These are phyloP conservation scores for Maudiozyma saulgeensis DNA, from an alignment of 805 yeast genomes.

Conservation along the genomic window DNA sequence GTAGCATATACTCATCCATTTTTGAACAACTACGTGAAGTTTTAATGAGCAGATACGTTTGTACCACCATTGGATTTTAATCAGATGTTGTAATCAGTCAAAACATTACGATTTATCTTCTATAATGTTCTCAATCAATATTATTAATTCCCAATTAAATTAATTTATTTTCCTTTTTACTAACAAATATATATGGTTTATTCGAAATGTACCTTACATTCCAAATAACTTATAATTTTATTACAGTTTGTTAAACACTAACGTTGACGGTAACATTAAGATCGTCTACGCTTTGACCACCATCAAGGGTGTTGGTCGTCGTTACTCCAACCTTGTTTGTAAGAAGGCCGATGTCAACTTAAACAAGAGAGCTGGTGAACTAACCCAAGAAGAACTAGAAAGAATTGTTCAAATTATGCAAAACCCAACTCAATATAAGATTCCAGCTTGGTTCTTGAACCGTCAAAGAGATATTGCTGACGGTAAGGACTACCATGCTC, in stretches of 20 bases:
- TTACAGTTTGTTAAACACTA: constrained; percentile 94
- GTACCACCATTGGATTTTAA: too few relatives aligned
- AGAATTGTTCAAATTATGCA: constrained; percentile 99
- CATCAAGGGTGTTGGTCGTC: constrained; percentile 99
- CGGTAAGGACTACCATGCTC: constrained; percentile 98
- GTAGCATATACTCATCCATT: too few relatives aligned
- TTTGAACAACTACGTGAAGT: too few relatives aligned
- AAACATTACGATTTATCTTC: too few relatives aligned
- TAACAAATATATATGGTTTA: background rate
- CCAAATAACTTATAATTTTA: constrained; percentile 1
- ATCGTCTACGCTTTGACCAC: constrained; percentile 99
- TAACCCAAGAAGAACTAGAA: constrained; percentile 99
- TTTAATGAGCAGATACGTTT: too few relatives aligned
- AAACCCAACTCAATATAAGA: constrained; percentile 98
- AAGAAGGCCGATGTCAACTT: constrained; percentile 99
- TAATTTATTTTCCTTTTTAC: background rate
- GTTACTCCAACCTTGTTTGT: constrained; percentile 99
- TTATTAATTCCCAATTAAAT: too few relatives aligned
- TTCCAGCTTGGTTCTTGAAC: constrained; percentile 99
- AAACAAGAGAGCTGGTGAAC: constrained; percentile 99
- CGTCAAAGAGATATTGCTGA: constrained; percentile 97
- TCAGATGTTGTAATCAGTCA: too few relatives aligned
- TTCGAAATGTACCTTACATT: background rate
- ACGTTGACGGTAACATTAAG: constrained; percentile 99
- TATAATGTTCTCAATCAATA: too few relatives aligned